These are phyloP conservation scores for Suillus variegatus DNA, from an alignment of 768 basidiomycete genomes.

Conservation along the genomic window DNA sequence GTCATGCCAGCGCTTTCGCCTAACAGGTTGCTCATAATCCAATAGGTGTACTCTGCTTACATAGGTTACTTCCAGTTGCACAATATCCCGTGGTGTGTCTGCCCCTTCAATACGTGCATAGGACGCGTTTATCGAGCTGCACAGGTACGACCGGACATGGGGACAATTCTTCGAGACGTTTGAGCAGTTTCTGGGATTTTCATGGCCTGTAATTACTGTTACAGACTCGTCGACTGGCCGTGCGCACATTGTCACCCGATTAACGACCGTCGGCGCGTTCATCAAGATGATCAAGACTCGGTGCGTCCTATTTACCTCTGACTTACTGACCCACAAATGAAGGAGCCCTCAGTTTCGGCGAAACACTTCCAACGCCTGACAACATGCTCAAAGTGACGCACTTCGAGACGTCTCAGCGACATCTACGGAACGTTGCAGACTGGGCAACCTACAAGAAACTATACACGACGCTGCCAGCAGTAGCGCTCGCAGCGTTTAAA, in stretches of 20 bases:
- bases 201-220: constrained; percentile 80
- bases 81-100: constrained; percentile 61
- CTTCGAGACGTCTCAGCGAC: constrained; percentile 68
- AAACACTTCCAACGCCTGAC: constrained; percentile 69
- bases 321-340: neutral
- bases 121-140: neutral
- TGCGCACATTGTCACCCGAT: constrained; percentile 79
- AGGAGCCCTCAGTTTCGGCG: constrained; percentile 60
- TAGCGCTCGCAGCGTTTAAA: constrained; percentile 64
- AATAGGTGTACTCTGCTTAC: constrained; percentile 69
- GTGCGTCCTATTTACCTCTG: constrained; percentile 31
- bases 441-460: constrained; percentile 69
- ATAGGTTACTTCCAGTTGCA: constrained; percentile 78
- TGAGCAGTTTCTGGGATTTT: constrained; percentile 77
- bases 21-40: neutral
- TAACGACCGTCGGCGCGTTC: constrained; percentile 71
- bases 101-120: neutral
- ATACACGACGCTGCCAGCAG: constrained; percentile 69
- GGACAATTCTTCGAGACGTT: constrained; percentile 77
- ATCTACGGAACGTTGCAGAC: constrained; percentile 70
- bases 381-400: constrained; percentile 71
- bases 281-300: constrained; percentile 85
- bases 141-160: constrained; percentile 81
- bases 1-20: constrained; percentile 24
- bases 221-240: constrained; percentile 72